Percentiles rank a stretch among this genome's conserved stretches.
phyloP scores from a whole-genome alignment of 495 filamentous ascomycete genomes.

The Trichoderma asperelloides region DNA sequence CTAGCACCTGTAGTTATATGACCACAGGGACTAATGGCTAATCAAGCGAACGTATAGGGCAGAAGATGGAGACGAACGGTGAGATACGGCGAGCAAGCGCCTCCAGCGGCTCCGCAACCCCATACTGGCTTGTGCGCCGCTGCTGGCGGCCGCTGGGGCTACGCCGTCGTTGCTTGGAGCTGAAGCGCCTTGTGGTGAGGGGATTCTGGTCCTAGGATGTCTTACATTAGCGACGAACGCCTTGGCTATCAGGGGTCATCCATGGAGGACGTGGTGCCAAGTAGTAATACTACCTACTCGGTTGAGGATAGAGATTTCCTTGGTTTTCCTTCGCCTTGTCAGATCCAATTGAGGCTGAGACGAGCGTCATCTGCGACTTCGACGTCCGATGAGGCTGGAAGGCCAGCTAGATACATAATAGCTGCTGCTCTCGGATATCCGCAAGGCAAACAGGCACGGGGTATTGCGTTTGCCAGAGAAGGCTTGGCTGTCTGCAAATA shows the following conservation, averaged over 20 bases:
- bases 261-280: background rate
- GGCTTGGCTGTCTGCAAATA: background rate
- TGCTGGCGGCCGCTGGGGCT: background rate
- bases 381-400: conserved; percentile 1
- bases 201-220: conserved; percentile 2
- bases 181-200: conserved; percentile 1
- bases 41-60: background rate
- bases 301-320: background rate
- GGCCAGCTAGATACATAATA: background rate
- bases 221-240: conserved; percentile 1
- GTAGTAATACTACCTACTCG: background rate
- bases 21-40: background rate
- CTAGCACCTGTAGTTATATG: background rate
- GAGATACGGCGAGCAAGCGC: background rate
- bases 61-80: conserved; percentile 6
- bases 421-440: background rate
- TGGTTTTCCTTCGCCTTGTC: background rate
- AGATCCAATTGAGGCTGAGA: background rate
- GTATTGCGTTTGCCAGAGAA: background rate
- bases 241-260: background rate
- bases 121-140: conserved; percentile 5
- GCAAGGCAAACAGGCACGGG: background rate
- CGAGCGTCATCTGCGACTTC: conserved; percentile 1
- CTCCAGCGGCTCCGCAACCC: conserved; percentile 4
- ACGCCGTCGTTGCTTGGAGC: background rate